phyloP scores from a whole-genome alignment of 441 rosid genomes.

The Metrosideros polymorpha region DNA sequence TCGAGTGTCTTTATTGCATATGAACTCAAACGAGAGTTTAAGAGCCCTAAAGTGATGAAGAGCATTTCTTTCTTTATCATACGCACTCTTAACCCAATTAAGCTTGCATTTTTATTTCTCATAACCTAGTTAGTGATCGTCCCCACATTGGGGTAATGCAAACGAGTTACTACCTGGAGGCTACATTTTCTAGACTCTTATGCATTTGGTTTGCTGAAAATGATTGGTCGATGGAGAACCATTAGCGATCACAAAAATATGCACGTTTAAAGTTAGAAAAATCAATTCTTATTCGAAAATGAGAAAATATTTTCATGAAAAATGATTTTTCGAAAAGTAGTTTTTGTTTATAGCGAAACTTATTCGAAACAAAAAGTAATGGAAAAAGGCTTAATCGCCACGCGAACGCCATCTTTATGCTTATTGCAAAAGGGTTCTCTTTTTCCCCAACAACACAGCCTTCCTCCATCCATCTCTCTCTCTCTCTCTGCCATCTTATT shows the following conservation, averaged over 20 bases:
- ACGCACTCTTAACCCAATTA: not conserved
- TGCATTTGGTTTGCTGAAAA: too few species aligned
- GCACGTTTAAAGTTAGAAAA: too few species aligned
- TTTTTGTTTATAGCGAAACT: too few species aligned
- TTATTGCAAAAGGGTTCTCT: not conserved
- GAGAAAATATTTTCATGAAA: too few species aligned
- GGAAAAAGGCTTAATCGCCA: not conserved
- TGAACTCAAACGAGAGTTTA: not conserved
- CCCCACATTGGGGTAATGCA: not conserved
- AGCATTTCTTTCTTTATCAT: not conserved
- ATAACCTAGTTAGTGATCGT: not conserved
- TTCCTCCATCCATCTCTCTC: not conserved
- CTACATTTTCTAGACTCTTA: too few species aligned
- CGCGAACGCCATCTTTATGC: not conserved
- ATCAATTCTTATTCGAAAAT: too few species aligned
- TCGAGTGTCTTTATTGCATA: rapidly evolving
- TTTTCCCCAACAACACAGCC: not conserved
- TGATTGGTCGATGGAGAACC: too few species aligned
- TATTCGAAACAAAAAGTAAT: too few species aligned
- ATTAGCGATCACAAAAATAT: too few species aligned
- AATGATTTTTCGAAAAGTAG: too few species aligned
- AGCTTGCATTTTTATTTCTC: not conserved
- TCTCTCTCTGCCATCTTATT: not conserved
- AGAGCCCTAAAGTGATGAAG: not conserved
- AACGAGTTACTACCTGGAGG: too few species aligned